Percentiles rank a stretch among this genome's conserved stretches.
phyloP scores from a whole-genome alignment of 768 basidiomycete genomes.

The Pisolithus marmoratus region DNA sequence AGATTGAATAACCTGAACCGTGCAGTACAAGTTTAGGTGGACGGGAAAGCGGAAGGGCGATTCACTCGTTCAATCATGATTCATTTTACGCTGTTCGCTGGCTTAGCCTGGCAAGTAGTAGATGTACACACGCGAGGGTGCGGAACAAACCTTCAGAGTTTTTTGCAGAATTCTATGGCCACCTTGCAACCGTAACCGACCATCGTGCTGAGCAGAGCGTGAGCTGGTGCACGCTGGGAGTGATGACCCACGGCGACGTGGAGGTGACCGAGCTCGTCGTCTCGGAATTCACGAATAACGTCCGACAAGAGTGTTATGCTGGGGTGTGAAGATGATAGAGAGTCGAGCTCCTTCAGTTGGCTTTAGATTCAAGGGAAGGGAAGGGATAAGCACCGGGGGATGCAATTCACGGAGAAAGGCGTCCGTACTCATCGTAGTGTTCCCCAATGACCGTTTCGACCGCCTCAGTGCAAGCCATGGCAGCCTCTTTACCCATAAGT shows the following conservation, averaged over 20 bases:
- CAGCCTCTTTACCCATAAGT: slow-evolving; percentile 84
- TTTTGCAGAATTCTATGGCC: slow-evolving; percentile 87
- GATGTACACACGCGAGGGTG: not conserved
- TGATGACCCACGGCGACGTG: slow-evolving; percentile 85
- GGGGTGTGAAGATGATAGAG: slow-evolving; percentile 60
- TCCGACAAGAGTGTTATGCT: slow-evolving; percentile 70
- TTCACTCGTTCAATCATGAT: slow-evolving; percentile 29
- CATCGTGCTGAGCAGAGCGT: slow-evolving; percentile 81
- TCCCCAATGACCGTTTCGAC: slow-evolving; percentile 98
- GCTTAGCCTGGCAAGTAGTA: not conserved
- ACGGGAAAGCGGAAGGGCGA: slow-evolving; percentile 45
- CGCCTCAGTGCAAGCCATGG: slow-evolving; percentile 98
- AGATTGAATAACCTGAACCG: slow-evolving; percentile 5
- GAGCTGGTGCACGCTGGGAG: slow-evolving; percentile 86
- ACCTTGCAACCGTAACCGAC: slow-evolving; percentile 83
- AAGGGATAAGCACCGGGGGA: slow-evolving; percentile 3
- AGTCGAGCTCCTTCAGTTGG: slow-evolving; percentile 73
- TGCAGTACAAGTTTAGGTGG: slow-evolving; percentile 51
- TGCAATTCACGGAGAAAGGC: not conserved
- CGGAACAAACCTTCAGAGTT: slow-evolving; percentile 42
- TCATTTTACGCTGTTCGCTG: not conserved
- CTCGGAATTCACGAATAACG: slow-evolving; percentile 78
- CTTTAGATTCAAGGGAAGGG: slow-evolving; percentile 33
- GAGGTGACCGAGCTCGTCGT: slow-evolving; percentile 93
- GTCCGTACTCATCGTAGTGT: slow-evolving; percentile 94